A percentile compares a stretch with the other conserved stretches of the same genome.
phyloP scores from a whole-genome alignment of 805 yeast species.

The Hanseniaspora nectarophila region DNA sequence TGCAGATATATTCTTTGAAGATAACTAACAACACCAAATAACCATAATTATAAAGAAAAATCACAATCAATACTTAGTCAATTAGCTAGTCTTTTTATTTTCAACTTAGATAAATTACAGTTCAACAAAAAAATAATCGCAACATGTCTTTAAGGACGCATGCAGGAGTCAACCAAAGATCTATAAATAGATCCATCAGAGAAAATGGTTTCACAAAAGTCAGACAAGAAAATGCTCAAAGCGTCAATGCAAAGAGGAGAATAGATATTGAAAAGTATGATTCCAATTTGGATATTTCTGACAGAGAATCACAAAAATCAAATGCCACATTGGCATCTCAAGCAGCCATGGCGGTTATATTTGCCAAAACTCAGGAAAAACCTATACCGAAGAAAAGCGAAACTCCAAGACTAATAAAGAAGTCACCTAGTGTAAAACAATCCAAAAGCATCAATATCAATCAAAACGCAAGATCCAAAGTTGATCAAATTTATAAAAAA shows the following conservation, averaged over 20 bases:
- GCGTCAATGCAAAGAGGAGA: background rate
- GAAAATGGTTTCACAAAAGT: background rate
- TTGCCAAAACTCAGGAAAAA: background rate
- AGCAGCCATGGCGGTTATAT: constrained; percentile 9
- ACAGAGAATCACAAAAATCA: background rate
- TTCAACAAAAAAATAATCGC: background rate
- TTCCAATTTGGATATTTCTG: too few relatives aligned
- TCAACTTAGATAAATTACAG: too few relatives aligned
- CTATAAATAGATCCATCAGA: background rate
- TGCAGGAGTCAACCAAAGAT: background rate
- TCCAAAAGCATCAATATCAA: background rate
- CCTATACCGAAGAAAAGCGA: background rate
- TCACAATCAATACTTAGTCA: too few relatives aligned
- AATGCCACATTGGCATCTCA: constrained; percentile 13
- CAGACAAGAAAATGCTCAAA: background rate
- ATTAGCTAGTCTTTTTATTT: too few relatives aligned
- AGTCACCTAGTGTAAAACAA: background rate
- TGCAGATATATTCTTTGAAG: too few relatives aligned
- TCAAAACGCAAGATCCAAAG: background rate
- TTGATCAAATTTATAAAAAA: background rate
- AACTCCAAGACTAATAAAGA: background rate
- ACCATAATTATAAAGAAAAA: background rate
- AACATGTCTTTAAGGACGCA: background rate
- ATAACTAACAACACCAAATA: too few relatives aligned
- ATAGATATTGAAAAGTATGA: background rate